Base-by-base conservation (phyloP, 1,139 yeast genomes). In the Blastobotrys ciferrii region DNA sequence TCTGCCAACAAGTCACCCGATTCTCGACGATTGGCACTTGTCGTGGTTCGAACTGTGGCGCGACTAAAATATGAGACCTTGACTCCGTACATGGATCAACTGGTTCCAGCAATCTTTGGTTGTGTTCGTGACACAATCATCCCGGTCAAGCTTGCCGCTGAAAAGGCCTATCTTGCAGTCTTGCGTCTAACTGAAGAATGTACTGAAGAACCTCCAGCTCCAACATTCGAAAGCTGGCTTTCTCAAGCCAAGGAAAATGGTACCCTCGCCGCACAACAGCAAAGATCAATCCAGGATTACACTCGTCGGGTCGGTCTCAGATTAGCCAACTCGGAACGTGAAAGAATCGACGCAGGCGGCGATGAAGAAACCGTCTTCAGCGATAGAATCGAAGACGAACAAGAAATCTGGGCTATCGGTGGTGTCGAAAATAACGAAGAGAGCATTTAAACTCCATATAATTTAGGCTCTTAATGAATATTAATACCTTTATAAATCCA, bases 61-160 rank as follows among this genome's bases (percentile, higher is more conserved):
- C 76, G 94, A 61, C 70, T 71, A 58, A 78, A 82, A 54, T 78
- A 74, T 54, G 75, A 71, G 2, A 65, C 13, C 65, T 77, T 25
- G 31, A 67, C 85, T 42, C 80, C 83, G 9, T 72, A 76, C 59
- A 71, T 81, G 55, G 81, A 82, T 57, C 52, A 71, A 1, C 59
- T 92, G 48, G 88, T 78, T 6, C 87, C 95, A 13, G 75, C 87
- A 18, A 81, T 89, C 1, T 92, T 92, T 64, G 73, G 83, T 0
- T 84, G 95, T 64, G 85, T 92, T 40, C 78, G 98, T 57, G 96
- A 91, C 60, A 76, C 82, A 13, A 73, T 87, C 42, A 87, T 92
- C 60, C 98, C 98, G 2, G 84, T 92, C 58, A 89, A 89, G 62
- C 75, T 92, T 54, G 97, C 98, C 0, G 96, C 96, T 3, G 98